Evolutionary conservation across 139 green algal genomes (phyloP), one percentile per base, ranked within the genome.

Genomic region (Cymbomonas tetramitiformis): DNA sequence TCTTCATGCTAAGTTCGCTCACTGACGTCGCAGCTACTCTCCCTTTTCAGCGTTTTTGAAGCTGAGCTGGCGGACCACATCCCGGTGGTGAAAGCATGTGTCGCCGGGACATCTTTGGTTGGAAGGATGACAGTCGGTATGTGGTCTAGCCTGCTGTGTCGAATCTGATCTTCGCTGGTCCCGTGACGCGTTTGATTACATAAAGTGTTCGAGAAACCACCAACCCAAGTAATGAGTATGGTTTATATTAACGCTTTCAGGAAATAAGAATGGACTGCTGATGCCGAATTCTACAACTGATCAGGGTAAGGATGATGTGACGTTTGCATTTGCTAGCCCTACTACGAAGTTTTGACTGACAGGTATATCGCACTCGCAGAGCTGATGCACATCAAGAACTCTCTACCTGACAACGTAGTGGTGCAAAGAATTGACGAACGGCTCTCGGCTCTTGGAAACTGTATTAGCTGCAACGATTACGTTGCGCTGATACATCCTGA

Each of bases 381-480:
- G 73, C 68, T 98, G 29, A 65, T 83, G 74, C 91, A 97, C 64
- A 86, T 97, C n/a, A 74, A 89, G 3, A 99, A 99, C 76, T 84
- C 70, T 38, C 61, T 99, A 41, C 92, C 92, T 0, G 92, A 99
- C 41, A 81, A 93, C 62, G 86, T 99, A 38, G 80, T 97, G n/a
- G 87, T 98, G 31, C 87, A 95, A 69, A 64, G 84, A 4, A 86
- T 97, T 26, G 92, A 97, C 34, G 92, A 99, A 78, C 72, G 92
- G 38, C 72, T 99, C 21, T 94, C 83, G 19, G 91, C 92, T 2
- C 73, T 98, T 31, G 92, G 92, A 32, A 99, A 98, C 80, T 96
- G 86, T 74, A 94, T 99, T 23, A 76, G 82, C 5, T 94, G 81
- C 75, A 99, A 99, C 62, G 92, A 99, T 71, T 98, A 99, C 47